These are phyloP conservation scores for Aspergillus neotritici DNA, from an alignment of 2,329 filamentous ascomycete species.

Conservation along the genomic window DNA sequence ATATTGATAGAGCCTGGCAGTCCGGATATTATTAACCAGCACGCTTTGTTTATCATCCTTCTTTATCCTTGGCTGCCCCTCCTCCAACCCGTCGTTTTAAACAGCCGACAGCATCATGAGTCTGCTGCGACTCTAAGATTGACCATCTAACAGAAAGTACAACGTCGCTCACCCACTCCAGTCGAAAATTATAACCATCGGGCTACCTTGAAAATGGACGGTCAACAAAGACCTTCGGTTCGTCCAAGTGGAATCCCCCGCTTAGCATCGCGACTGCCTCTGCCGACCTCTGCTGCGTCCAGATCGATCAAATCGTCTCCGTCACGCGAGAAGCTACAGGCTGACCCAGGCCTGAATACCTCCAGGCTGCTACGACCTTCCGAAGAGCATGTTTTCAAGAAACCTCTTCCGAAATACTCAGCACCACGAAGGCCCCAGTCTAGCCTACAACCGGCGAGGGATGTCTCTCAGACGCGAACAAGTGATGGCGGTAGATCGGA, in stretches of 20 bases:
- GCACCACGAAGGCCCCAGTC: slow-evolving; percentile 20
- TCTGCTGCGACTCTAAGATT: too few relatives aligned
- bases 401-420: slow-evolving; percentile 24
- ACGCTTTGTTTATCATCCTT: too few relatives aligned
- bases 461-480: slow-evolving; percentile 16
- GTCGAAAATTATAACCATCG: too few relatives aligned
- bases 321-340: slow-evolving; percentile 44
- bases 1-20: too few relatives aligned
- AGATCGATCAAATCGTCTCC: slow-evolving; percentile 43
- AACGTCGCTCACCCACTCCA: too few relatives aligned
- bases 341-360: slow-evolving; percentile 35
- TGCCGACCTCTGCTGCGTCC: slow-evolving; percentile 39
- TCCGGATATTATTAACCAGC: too few relatives aligned
- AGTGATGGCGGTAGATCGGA: slow-evolving; percentile 16
- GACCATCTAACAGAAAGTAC: too few relatives aligned
- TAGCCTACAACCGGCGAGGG: slow-evolving; percentile 15
- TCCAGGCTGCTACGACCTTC: slow-evolving; percentile 36
- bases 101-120: too few relatives aligned
- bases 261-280: slow-evolving; percentile 48
- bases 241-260: slow-evolving; percentile 44
- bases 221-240: slow-evolving; percentile 23
- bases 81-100: too few relatives aligned
- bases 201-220: slow-evolving; percentile 27
- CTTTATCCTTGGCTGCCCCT: too few relatives aligned
- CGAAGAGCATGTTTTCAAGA: slow-evolving; percentile 34